Percentiles rank a stretch among this genome's conserved stretches.
Evolutionary conservation across 1,284 basidiomycete species (phyloP).

Genomic region (Rhodotorula sp.): DNA sequence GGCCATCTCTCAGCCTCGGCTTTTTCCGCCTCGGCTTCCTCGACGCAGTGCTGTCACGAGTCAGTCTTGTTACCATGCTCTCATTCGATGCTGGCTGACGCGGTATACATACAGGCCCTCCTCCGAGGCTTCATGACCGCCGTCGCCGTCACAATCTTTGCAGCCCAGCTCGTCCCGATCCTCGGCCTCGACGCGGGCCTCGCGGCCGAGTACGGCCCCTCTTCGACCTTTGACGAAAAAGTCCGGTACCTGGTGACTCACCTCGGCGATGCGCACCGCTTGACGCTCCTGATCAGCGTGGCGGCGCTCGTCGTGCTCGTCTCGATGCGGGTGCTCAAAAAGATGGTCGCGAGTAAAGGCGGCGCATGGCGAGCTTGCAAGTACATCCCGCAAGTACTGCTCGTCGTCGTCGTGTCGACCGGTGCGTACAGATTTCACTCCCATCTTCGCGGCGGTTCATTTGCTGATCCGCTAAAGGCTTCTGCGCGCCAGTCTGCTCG

Average conservation of each 20-base stretch:
- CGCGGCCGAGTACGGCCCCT: slow-evolving; percentile 9
- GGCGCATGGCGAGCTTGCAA: slow-evolving; percentile 56
- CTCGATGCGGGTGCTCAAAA: slow-evolving; percentile 54
- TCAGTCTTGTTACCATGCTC: neutral
- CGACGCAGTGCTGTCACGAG: slow-evolving; percentile 72
- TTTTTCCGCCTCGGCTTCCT: slow-evolving; percentile 88
- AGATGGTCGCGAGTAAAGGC: slow-evolving; percentile 57
- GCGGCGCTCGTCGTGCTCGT: slow-evolving; percentile 59
- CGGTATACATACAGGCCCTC: slow-evolving; percentile 61
- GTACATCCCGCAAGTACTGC: slow-evolving; percentile 76
- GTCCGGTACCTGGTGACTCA: slow-evolving; percentile 70
- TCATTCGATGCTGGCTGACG: neutral
- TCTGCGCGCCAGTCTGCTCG: slow-evolving; percentile 61
- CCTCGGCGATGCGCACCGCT: slow-evolving; percentile 59
- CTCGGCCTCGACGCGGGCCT: slow-evolving; percentile 24
- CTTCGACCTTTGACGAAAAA: slow-evolving; percentile 68
- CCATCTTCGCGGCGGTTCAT: neutral
- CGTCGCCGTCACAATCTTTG: slow-evolving; percentile 56
- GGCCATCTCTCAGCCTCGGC: slow-evolving; percentile 56
- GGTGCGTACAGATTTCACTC: slow-evolving; percentile 54
- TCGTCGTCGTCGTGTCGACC: slow-evolving; percentile 73
- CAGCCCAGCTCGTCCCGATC: slow-evolving; percentile 71
- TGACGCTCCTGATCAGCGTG: slow-evolving; percentile 72
- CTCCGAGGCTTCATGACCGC: slow-evolving; percentile 84
- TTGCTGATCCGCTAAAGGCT: neutral